A percentile compares a stretch with the other conserved stretches of the same genome.
Evolutionary conservation across 768 basidiomycete genomes (phyloP).

Genomic region (Coprinopsis cinerea): DNA sequence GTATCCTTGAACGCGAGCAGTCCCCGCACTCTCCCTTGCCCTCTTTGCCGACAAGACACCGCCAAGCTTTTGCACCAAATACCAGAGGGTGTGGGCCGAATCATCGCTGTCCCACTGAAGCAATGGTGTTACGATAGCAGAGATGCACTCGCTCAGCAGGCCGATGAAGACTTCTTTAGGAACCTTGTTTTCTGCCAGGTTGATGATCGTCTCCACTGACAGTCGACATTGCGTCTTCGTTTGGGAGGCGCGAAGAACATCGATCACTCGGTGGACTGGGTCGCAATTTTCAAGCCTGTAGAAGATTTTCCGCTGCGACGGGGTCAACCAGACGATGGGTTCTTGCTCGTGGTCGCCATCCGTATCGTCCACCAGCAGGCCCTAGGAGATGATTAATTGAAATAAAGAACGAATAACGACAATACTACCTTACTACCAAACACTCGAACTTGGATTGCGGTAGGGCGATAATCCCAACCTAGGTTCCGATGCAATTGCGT

Average conservation of each 20-base stretch:
- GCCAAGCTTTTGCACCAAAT: slow-evolving; percentile 29
- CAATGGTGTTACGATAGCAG: slow-evolving; percentile 30
- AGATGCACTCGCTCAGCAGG: slow-evolving; percentile 30
- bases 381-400: slow-evolving; percentile 19
- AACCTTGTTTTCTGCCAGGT: slow-evolving; percentile 61
- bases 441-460: slow-evolving; percentile 46
- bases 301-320: slow-evolving; percentile 42
- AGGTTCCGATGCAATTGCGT: slow-evolving; percentile 26
- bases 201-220: slow-evolving; percentile 54
- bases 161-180: slow-evolving; percentile 32
- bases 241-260: slow-evolving; percentile 47
- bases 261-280: slow-evolving; percentile 41
- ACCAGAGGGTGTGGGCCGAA: slow-evolving; percentile 39
- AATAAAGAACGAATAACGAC: not conserved
- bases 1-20: slow-evolving; percentile 40
- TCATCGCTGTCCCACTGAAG: slow-evolving; percentile 39
- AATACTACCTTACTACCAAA: slow-evolving; percentile 38
- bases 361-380: slow-evolving; percentile 33
- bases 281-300: slow-evolving; percentile 30
- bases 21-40: slow-evolving; percentile 30
- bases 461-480: slow-evolving; percentile 33
- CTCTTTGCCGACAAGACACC: slow-evolving; percentile 34
- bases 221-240: slow-evolving; percentile 40
- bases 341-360: slow-evolving; percentile 15
- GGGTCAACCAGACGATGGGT: slow-evolving; percentile 26